These are phyloP conservation scores for Laguncularia racemosa DNA, from an alignment of 345 rosid species.

Conservation along the genomic window DNA sequence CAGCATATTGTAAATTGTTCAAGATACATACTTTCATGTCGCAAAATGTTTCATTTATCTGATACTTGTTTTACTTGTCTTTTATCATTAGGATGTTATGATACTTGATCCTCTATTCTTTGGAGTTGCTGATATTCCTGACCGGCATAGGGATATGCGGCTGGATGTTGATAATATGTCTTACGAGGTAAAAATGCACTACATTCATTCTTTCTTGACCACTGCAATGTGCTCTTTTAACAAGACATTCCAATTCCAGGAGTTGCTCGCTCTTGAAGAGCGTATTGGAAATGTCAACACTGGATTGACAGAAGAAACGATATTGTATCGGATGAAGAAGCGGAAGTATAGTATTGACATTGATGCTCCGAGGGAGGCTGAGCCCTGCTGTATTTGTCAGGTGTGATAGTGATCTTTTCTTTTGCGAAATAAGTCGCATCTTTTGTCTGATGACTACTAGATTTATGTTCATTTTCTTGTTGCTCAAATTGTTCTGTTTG, in stretches of 20 bases:
- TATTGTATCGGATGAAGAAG: constrained; percentile 37
- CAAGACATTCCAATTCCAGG: constrained; percentile 33
- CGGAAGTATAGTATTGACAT: constrained; percentile 21
- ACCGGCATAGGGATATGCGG: constrained; percentile 89
- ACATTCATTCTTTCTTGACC: background rate
- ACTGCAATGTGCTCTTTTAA: background rate
- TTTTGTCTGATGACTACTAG: background rate
- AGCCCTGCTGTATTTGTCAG: constrained; percentile 91
- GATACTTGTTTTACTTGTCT: constrained; percentile 2
- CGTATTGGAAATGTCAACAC: constrained; percentile 88
- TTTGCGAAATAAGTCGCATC: background rate
- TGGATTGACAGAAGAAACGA: constrained; percentile 69
- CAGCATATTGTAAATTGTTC: background rate
- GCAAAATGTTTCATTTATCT: background rate
- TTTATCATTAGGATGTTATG: constrained; percentile 60
- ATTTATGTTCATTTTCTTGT: background rate
- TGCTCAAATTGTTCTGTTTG: constrained; percentile 3
- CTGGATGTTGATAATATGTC: constrained; percentile 98
- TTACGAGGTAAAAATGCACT: constrained; percentile 58
- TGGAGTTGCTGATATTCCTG: constrained; percentile 61
- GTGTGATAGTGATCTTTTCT: constrained; percentile 34
- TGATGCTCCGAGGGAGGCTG: constrained; percentile 34
- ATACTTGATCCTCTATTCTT: constrained; percentile 60
- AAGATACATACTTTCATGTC: background rate
- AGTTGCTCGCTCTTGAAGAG: constrained; percentile 78